Base-by-base conservation (phyloP, 371 early-diverging fungal species). In the Rhizopus sp. region DNA sequence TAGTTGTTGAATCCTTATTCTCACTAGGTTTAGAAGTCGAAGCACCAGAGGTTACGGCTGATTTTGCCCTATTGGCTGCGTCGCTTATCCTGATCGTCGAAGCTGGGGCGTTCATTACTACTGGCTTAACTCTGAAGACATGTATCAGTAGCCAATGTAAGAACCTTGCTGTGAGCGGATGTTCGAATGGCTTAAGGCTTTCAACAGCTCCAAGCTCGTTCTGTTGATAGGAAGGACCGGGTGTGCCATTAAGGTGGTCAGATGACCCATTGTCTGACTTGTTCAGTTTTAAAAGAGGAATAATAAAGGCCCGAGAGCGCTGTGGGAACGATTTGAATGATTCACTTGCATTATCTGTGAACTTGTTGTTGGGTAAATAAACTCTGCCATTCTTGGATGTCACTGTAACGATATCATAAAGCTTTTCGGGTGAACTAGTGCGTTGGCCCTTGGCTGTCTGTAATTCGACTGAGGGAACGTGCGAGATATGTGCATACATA, bases 121-220 rank as follows among this genome's bases (percentile, higher is more conserved):
- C 8, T 0, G 51, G 37, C 3, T 50, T 57, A 0, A 68, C 52
- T 29, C 55, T 53, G 37, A 64, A 68, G 0, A 74, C 23, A 13
- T 16, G 15, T 0, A 49, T 5, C 8, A 74, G 53, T 8, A 64
- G 0, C 68, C 71, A 74, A 50, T 70, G 63, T 12, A 68, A 49
- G 31, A 50, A 17, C 52, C 39, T 68, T 6, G 75, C 69, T 5
- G 58, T 29, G 1, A 2, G 17, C 1, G 75, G 71, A 46, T 41
- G 41, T 1, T 35, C 12, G 31, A 64, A 69, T 0, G 64, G 59
- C 8, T 57, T 53, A 3, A 73, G 47, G 16, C 47, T 52, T 16
- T 57, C 60, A 1, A 34, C 29, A 46, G 23, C 8, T 23, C 8
- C 17, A 7, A 8, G 9, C 29, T 16, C 29, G 17, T 46, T 46